phyloP scores from a whole-genome alignment of 2,329 filamentous ascomycete species.

The Pleoardoris graminearum region DNA sequence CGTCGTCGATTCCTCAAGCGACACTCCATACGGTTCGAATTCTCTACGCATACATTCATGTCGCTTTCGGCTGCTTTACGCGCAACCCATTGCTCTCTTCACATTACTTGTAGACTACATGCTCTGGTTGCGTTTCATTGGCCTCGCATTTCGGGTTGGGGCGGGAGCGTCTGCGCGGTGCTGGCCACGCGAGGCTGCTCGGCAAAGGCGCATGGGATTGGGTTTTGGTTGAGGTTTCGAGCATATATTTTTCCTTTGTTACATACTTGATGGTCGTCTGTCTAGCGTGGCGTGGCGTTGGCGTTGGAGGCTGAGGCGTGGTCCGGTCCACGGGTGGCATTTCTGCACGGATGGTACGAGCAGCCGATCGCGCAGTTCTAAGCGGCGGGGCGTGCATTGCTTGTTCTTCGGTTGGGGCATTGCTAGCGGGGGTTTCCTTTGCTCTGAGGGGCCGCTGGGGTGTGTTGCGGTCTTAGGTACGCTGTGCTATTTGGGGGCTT shows the following conservation, averaged over 20 bases:
- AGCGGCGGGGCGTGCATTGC: too few relatives aligned
- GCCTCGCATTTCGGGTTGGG: background rate
- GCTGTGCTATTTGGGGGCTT: too few relatives aligned
- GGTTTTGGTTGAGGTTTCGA: background rate
- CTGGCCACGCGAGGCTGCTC: background rate
- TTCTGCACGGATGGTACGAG: too few relatives aligned
- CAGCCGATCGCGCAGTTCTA: too few relatives aligned
- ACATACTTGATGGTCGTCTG: slow-evolving; percentile 12
- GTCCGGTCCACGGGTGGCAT: too few relatives aligned
- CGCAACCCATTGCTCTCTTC: background rate
- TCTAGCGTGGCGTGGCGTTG: slow-evolving; percentile 17
- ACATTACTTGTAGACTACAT: background rate
- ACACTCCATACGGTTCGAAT: background rate
- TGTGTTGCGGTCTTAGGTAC: too few relatives aligned
- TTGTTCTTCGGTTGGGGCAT: too few relatives aligned
- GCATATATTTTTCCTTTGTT: slow-evolving; percentile 3
- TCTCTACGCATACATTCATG: background rate
- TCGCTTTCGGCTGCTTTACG: background rate
- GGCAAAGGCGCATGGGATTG: background rate
- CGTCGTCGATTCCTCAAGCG: slow-evolving; percentile 10
- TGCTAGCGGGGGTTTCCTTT: too few relatives aligned
- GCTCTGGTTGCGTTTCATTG: background rate
- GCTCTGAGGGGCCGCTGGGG: too few relatives aligned
- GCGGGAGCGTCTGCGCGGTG: background rate
- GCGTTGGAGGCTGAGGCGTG: slow-evolving; percentile 12